phyloP scores from a whole-genome alignment of 805 yeast species.

The Starmerella scarabaei region DNA sequence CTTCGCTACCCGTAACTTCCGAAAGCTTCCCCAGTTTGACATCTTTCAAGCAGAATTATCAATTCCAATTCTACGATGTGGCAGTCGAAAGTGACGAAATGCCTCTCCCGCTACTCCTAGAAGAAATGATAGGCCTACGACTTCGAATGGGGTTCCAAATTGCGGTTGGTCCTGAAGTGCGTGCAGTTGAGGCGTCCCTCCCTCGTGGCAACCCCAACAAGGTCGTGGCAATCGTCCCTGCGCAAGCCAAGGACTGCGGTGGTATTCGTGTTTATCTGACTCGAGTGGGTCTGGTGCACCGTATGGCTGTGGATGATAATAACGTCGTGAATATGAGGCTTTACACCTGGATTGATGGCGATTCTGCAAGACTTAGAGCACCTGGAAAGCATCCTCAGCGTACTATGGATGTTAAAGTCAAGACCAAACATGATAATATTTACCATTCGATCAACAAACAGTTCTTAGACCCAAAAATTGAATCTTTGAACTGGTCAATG shows the following conservation, averaged over 20 bases:
- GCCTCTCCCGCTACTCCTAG: slow-evolving; percentile 41
- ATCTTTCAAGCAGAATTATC: slow-evolving; percentile 60
- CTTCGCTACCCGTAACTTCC: slow-evolving; percentile 74
- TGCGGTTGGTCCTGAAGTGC: slow-evolving; percentile 59
- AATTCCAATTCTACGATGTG: slow-evolving; percentile 65
- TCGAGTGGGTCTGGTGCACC: slow-evolving; percentile 71
- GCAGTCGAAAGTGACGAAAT: slow-evolving; percentile 17
- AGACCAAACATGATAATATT: slow-evolving; percentile 64
- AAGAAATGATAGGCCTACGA: slow-evolving; percentile 78
- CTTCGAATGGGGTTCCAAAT: slow-evolving; percentile 82
- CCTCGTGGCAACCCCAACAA: slow-evolving; percentile 43
- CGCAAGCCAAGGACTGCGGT: slow-evolving; percentile 28
- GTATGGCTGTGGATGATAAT: slow-evolving; percentile 60
- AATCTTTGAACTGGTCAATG: slow-evolving; percentile 66
- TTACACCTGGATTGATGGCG: slow-evolving; percentile 30
- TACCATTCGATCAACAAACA: slow-evolving; percentile 48
- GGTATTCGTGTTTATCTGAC: slow-evolving; percentile 64
- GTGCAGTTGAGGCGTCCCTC: slow-evolving; percentile 48
- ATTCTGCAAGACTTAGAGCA: slow-evolving; percentile 5
- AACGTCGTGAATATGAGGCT: slow-evolving; percentile 70
- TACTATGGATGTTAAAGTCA: slow-evolving; percentile 27
- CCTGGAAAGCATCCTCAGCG: slow-evolving; percentile 6
- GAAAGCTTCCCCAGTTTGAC: slow-evolving; percentile 58
- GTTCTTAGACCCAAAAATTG: slow-evolving; percentile 34
- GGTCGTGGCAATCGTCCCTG: slow-evolving; percentile 45